Base-by-base conservation (phyloP, 495 filamentous ascomycete species). In the Penicillium fimorum region DNA sequence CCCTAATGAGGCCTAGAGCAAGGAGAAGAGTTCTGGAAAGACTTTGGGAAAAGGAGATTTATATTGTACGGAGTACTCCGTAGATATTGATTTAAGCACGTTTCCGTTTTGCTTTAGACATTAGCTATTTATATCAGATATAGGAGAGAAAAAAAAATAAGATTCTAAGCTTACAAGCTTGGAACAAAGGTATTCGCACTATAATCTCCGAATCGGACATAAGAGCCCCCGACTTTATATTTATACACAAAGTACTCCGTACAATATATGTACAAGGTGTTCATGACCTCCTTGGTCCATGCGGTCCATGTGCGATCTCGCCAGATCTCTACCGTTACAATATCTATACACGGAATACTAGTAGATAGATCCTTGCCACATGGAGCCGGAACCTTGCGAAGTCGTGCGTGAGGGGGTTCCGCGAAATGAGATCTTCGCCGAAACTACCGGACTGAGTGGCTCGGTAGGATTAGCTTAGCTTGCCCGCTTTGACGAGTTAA, bases 1-100 rank as follows among this genome's bases (percentile, higher is more conserved):
- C 30, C 53, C 18, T 15, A 60, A 63, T n/a, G 22, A 27, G 57
- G 50, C 22, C 20, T 40, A 55, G 46, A 45, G 35, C n/a, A 38
- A 38, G 49, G 42, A 13, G 46, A 55, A 35, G n/a, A 33, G n/a
- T 40, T 35, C 32, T 15, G 25, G 29, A 45, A 51, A 41, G 33
- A 33, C 20, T 15, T 18, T 45, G 44, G 32, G 45, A 2, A 2
- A 15, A 17, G 35, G 15, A 38, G 35, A 38, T 17, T 37, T 38
- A 38, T 38, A 38, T 38, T 38, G 17, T 30, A 44, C 25, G 22
- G 22, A 22, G 22, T 22, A 22, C 22, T 22, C 22, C 22, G 22
- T 22, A 22, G 22, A 22, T 2, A 22, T 22, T 22, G 22, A 22
- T 22, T 22, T 22, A 1, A 22, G 22, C 22, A 22, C 22, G 22